Conservation (phyloP, 768 basidiomycete genomes). For the Rhizopogon vinicolor region DNA sequence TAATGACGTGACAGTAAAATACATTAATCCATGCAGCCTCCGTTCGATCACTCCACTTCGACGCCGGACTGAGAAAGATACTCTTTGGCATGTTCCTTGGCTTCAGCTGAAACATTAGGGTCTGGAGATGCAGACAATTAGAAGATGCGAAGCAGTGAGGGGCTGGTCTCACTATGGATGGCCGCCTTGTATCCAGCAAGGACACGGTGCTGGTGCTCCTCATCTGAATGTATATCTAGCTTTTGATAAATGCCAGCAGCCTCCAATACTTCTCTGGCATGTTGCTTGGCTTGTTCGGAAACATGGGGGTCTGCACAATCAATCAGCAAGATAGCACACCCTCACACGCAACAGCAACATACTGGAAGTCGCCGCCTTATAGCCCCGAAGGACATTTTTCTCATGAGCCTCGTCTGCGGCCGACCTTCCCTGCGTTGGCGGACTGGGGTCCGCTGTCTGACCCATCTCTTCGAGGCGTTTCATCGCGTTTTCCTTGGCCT, state of each 20-base stretch:
- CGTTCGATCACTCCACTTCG: conserved; percentile 2
- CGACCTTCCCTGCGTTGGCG: neutral
- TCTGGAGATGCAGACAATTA: conserved; percentile 25
- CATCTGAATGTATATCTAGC: conserved; percentile 23
- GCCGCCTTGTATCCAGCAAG: conserved; percentile 56
- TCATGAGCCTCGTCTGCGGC: conserved; percentile 4
- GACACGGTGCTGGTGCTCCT: conserved; percentile 42
- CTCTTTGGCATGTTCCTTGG: conserved; percentile 44
- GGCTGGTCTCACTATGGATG: conserved; percentile 32
- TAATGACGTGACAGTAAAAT: neutral
- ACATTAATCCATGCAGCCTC: neutral
- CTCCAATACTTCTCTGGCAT: conserved; percentile 49
- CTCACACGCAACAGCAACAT: conserved; percentile 3
- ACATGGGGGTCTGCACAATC: conserved; percentile 34
- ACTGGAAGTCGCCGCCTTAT: conserved; percentile 48
- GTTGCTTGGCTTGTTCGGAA: conserved; percentile 46
- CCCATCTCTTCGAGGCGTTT: conserved; percentile 41
- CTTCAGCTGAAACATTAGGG: conserved; percentile 41
- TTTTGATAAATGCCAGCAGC: conserved; percentile 36
- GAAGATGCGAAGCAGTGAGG: neutral
- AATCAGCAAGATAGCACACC: neutral
- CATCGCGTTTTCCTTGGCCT: conserved; percentile 47
- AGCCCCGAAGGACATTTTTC: conserved; percentile 35
- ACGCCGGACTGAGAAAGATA: conserved; percentile 30
- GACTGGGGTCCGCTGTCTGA: conserved; percentile 8